These are phyloP conservation scores for Metschnikowia vanudenii DNA, from an alignment of 805 yeast species.

Conservation along the genomic window DNA sequence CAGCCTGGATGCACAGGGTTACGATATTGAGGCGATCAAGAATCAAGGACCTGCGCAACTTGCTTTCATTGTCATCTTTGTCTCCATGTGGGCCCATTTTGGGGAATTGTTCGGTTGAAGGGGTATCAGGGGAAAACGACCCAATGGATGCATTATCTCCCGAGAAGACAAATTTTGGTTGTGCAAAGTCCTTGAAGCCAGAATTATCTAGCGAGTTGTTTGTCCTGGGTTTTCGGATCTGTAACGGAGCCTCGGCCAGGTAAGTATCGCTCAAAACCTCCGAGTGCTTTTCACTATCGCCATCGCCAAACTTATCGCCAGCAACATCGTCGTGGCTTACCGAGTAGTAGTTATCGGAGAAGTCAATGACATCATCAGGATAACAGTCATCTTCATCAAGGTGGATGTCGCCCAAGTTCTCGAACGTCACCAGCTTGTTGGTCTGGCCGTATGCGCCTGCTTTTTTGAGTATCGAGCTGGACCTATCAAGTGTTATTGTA, in stretches of 20 bases:
- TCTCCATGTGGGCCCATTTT: not conserved
- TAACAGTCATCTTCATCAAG: constrained; percentile 16
- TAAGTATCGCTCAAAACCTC: constrained; percentile 44
- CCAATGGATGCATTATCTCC: constrained; percentile 34
- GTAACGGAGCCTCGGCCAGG: constrained; percentile 35
- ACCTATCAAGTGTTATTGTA: constrained; percentile 6
- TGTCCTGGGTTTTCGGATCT: constrained; percentile 27
- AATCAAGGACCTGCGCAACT: constrained; percentile 36
- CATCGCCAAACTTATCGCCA: not conserved
- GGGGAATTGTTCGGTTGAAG: constrained; percentile 18
- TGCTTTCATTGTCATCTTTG: constrained; percentile 9
- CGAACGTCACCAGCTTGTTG: constrained; percentile 41
- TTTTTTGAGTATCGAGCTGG: constrained; percentile 18
- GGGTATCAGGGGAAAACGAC: constrained; percentile 39
- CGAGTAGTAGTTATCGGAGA: constrained; percentile 15
- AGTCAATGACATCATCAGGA: constrained; percentile 13
- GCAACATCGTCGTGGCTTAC: constrained; percentile 24
- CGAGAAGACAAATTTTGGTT: constrained; percentile 2
- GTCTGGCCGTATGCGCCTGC: constrained; percentile 10
- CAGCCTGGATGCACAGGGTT: constrained; percentile 30
- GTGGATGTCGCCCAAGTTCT: constrained; percentile 31
- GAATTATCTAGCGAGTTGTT: not conserved
- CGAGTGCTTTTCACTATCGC: constrained; percentile 32
- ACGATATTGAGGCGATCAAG: constrained; percentile 39
- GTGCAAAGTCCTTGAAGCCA: constrained; percentile 1